Conservation (phyloP, 2,329 filamentous ascomycete species). For the Bimuria novae-zelandiae region DNA sequence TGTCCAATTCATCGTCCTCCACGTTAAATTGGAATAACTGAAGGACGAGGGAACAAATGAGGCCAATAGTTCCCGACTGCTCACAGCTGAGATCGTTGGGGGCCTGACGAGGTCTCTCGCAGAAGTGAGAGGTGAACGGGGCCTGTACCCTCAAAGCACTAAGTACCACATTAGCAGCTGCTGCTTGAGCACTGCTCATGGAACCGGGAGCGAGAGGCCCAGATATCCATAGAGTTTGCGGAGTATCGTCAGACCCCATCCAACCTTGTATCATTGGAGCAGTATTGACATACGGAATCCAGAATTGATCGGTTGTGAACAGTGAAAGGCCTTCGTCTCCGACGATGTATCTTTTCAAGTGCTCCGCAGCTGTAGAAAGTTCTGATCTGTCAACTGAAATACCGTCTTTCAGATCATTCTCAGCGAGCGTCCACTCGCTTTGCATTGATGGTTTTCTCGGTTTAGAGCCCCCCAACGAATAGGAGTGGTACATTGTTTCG, state of each 20-base stretch:
- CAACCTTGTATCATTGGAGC: constrained; percentile 9
- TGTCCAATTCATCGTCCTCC: not conserved
- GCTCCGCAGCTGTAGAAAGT: not conserved
- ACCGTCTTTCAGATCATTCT: not conserved
- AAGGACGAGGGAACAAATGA: not conserved
- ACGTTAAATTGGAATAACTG: not conserved
- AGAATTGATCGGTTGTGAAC: constrained; percentile 14
- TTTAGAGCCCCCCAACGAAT: not conserved
- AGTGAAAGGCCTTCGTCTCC: constrained; percentile 18
- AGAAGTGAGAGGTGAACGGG: constrained; percentile 24
- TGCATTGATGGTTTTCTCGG: not conserved
- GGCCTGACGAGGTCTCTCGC: constrained; percentile 9
- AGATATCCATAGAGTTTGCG: constrained; percentile 13
- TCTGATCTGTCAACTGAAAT: not conserved
- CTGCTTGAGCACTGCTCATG: constrained; percentile 13
- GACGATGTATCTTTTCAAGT: constrained; percentile 10
- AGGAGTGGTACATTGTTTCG: not conserved
- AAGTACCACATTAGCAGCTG: constrained; percentile 11
- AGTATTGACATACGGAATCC: constrained; percentile 9
- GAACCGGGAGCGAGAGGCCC: not conserved
- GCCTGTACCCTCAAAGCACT: constrained; percentile 17
- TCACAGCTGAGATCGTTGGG: not conserved
- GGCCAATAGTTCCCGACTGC: not conserved
- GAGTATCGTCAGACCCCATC: constrained; percentile 6
- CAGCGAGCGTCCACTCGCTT: not conserved